Evolutionary conservation across 2,329 filamentous ascomycete genomes (phyloP).

Genomic region (Salinomyces thailandicus): DNA sequence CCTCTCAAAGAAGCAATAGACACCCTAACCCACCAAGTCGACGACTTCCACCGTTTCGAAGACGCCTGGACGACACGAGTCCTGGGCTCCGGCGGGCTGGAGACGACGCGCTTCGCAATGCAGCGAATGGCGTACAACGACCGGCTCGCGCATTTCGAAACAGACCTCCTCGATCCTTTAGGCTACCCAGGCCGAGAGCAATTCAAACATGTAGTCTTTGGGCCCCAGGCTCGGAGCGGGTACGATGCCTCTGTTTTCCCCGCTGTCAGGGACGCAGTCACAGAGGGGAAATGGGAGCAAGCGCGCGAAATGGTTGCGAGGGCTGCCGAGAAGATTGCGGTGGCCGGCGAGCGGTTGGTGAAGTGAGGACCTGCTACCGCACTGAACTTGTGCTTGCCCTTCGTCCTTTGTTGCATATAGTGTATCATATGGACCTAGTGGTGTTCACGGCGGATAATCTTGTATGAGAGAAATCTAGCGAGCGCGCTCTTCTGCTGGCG

Average conservation of each 20-base stretch:
- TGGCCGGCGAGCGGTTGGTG: constrained; percentile 46
- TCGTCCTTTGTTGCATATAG: too few species aligned
- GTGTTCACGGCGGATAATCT: too few species aligned
- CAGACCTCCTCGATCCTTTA: constrained; percentile 63
- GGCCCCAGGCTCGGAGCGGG: constrained; percentile 66
- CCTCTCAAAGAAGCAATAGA: constrained; percentile 42
- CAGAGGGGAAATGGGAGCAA: constrained; percentile 57
- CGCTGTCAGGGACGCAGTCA: constrained; percentile 70
- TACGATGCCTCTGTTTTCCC: constrained; percentile 64
- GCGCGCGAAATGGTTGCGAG: constrained; percentile 61
- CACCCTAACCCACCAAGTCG: constrained; percentile 49
- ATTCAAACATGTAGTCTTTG: constrained; percentile 88
- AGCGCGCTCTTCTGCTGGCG: too few species aligned
- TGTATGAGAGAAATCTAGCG: too few species aligned
- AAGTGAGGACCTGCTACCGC: too few species aligned
- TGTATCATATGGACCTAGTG: too few species aligned
- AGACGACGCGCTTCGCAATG: constrained; percentile 56
- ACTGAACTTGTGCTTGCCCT: too few species aligned
- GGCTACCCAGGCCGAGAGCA: constrained; percentile 71
- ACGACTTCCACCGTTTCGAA: constrained; percentile 66
- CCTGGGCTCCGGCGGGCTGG: constrained; percentile 59
- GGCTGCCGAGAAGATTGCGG: constrained; percentile 56
- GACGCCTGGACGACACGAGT: constrained; percentile 64
- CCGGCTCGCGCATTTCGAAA: constrained; percentile 72
- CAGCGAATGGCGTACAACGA: constrained; percentile 67